Evolutionary conservation across 257 asterid species (phyloP).

Genomic region (Cynanchum wilfordii): DNA sequence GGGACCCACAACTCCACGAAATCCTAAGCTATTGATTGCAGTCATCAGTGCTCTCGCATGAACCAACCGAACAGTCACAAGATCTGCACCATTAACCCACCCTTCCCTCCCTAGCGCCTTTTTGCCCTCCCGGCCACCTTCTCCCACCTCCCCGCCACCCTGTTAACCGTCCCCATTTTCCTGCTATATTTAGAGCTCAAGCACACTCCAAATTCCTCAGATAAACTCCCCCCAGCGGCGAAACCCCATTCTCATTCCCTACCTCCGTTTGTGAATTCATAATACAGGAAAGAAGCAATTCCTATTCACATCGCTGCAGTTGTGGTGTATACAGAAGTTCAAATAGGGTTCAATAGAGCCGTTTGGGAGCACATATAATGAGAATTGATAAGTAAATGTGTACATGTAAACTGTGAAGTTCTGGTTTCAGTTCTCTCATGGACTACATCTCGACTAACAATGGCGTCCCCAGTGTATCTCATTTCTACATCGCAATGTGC

Average conservation of each 20-base stretch:
- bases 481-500: conserved; percentile 44
- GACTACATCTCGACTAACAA: conserved; percentile 46
- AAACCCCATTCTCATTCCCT: background rate
- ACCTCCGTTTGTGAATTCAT: background rate
- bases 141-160: background rate
- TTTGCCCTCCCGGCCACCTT: background rate
- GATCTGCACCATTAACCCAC: conserved; percentile 16
- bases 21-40: background rate
- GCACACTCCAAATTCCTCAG: background rate
- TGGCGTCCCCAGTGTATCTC: conserved; percentile 45
- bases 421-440: conserved; percentile 30
- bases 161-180: background rate
- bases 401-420: conserved; percentile 8
- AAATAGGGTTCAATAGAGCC: background rate
- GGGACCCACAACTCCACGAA: background rate
- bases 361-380: conserved; percentile 4
- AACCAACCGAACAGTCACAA: conserved; percentile 15
- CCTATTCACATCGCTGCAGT: background rate
- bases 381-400: conserved; percentile 6
- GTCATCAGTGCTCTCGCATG: background rate
- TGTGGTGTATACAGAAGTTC: background rate
- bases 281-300: background rate
- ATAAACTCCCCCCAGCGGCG: background rate
- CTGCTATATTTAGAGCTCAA: background rate
- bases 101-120: background rate